phyloP scores from a whole-genome alignment of 2,329 filamentous ascomycete species.

The Shiraia sp. region DNA sequence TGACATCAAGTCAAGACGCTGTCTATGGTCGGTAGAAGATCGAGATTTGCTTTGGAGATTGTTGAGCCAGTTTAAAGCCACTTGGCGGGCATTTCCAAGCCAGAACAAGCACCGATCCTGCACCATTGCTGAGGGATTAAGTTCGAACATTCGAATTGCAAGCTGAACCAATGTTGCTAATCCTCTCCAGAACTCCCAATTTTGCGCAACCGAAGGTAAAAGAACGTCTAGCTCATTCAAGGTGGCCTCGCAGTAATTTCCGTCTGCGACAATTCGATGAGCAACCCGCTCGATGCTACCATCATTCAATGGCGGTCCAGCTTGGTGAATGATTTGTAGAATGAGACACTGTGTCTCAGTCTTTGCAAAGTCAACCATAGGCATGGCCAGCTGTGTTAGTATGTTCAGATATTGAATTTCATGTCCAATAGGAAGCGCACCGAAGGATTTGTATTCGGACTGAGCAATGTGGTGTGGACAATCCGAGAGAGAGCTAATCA shows the following conservation, averaged over 20 bases:
- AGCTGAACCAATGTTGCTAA: constrained; percentile 48
- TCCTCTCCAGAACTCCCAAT: constrained; percentile 44
- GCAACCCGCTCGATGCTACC: constrained; percentile 27
- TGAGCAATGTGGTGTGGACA: constrained; percentile 55
- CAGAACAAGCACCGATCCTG: constrained; percentile 29
- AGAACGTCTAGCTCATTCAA: constrained; percentile 11
- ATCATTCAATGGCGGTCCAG: constrained; percentile 41
- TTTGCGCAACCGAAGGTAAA: constrained; percentile 13
- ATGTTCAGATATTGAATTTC: constrained; percentile 62
- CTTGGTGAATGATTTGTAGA: constrained; percentile 55
- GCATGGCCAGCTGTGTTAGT: constrained; percentile 52
- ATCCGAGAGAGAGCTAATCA: constrained; percentile 10
- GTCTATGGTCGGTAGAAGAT: constrained; percentile 17
- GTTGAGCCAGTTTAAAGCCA: constrained; percentile 46
- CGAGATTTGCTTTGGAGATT: constrained; percentile 34
- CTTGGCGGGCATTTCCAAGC: constrained; percentile 38
- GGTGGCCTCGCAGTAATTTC: constrained; percentile 31
- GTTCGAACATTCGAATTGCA: constrained; percentile 47
- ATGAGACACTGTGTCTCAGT: constrained; percentile 53
- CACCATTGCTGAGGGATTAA: constrained; percentile 33
- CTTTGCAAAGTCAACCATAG: constrained; percentile 56
- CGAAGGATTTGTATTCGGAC: constrained; percentile 59
- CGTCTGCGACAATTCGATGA: constrained; percentile 44
- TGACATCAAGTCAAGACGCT: constrained; percentile 32
- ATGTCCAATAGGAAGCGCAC: constrained; percentile 52